A percentile compares a stretch with the other conserved stretches of the same genome.
Conservation (phyloP, 352 stramenopile species). For the Globisporangium alternatum region DNA sequence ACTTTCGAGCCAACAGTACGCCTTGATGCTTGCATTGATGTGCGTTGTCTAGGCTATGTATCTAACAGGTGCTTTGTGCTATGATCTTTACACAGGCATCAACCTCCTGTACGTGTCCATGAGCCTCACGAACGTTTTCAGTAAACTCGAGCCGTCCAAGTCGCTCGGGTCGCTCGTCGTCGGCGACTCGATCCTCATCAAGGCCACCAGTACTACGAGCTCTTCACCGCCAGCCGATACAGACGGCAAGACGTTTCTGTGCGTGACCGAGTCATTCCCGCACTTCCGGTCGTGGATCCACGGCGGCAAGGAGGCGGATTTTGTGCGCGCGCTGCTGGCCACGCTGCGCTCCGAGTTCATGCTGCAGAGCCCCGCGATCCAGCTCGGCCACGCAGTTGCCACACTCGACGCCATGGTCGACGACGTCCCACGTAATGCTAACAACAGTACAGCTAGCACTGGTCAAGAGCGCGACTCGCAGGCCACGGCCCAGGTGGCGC, state of each 20-base stretch:
- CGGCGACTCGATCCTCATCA: constrained; percentile 52
- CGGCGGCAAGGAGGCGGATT: constrained; percentile 38
- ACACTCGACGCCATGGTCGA: constrained; percentile 35
- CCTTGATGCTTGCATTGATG: background rate
- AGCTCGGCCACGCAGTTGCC: constrained; percentile 35
- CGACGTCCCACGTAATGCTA: constrained; percentile 4
- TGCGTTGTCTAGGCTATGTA: background rate
- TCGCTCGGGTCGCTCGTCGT: constrained; percentile 49
- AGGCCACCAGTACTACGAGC: background rate
- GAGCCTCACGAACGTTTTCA: constrained; percentile 34
- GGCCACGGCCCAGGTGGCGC: constrained; percentile 10
- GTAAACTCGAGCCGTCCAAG: constrained; percentile 17
- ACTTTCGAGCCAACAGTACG: constrained; percentile 21
- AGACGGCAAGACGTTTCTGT: constrained; percentile 21
- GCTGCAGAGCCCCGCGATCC: constrained; percentile 43
- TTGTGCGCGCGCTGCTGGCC: constrained; percentile 32
- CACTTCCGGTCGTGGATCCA: constrained; percentile 70
- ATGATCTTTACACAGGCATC: constrained; percentile 30
- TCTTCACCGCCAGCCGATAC: background rate
- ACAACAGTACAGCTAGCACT: background rate
- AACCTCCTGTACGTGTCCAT: constrained; percentile 55
- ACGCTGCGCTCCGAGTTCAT: constrained; percentile 69
- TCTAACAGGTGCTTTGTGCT: background rate
- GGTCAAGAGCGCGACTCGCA: constrained; percentile 2
- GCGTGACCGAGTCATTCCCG: constrained; percentile 55